Evolutionary conservation across 2,329 filamentous ascomycete genomes (phyloP), one percentile per base, ranked within the genome.

Genomic region (Cladophialophora yegresii): DNA sequence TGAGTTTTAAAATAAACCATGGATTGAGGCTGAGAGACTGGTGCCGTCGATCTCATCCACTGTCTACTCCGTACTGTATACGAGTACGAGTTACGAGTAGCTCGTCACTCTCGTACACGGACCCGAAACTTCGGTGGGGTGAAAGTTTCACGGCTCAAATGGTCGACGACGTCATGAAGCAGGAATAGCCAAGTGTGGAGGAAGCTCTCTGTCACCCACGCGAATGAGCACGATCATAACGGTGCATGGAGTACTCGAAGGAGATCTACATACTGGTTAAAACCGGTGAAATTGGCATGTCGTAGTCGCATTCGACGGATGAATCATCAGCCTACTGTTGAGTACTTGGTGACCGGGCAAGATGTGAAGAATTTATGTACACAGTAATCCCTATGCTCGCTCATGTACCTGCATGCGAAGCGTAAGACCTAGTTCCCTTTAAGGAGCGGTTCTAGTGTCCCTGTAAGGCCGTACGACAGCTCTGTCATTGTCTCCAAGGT

Each of bases 391-490:
- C n/a, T n/a, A 40, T 22, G n/a, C 45, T 43, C 47, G 3, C 45
- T 51, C 10, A 12, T 59, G 57, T 59, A 59, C 57, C 57, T 59
- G 57, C 57, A 59, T 58, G 43, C 23, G 33, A 36, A 59, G 47
- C 20, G 30, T 59, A 12, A 59, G 57, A 59, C 57, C 57, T 50
- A 51, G 51, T 59, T 28, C 57, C 51, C 30, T 51, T 59, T 30
- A 43, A 50, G 57, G 45, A 28, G 57, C 53, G 57, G 47, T 59
- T 23, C 43, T 16, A 13, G 13, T 30, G 26, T 49, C 40, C 32
- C 26, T 58, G 43, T 28, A 3, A 33, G 28, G 10, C 57, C 40
- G 47, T 49, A 43, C 43, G 55, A 58, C 40, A 32, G 23, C 57
- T 50, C 20, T 20, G 23, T 54, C 23, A n/a, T 16, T 28, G 28